Evolutionary conservation across 768 basidiomycete genomes (phyloP).

Genomic region (Mycena olivaceomarginata): DNA sequence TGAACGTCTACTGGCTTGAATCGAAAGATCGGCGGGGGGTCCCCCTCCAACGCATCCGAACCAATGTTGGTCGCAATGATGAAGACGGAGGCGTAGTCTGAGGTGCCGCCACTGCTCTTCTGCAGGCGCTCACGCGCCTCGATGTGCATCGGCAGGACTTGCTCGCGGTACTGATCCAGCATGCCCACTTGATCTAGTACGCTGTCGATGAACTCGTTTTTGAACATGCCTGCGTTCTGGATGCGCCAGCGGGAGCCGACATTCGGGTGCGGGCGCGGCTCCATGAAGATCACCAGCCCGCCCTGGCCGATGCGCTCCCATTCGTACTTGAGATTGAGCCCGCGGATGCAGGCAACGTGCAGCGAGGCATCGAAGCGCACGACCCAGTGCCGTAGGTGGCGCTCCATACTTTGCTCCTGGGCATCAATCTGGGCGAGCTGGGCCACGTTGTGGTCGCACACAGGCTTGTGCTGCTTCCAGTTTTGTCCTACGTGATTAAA

Average conservation of each 20-base stretch:
- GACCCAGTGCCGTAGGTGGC: constrained; percentile 25
- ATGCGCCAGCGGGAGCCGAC: constrained; percentile 2
- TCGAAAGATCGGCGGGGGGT: background rate
- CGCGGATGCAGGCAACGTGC: constrained; percentile 19
- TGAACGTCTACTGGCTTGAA: too few relatives aligned
- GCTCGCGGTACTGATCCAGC: background rate
- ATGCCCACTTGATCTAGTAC: background rate
- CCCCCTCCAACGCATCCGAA: background rate
- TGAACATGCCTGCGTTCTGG: background rate
- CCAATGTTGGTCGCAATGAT: background rate
- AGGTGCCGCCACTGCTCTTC: background rate
- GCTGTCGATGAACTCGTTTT: background rate
- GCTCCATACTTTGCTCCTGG: constrained; percentile 5
- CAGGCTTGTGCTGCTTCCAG: constrained; percentile 31
- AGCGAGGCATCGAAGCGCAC: constrained; percentile 28
- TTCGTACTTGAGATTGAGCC: constrained; percentile 22
- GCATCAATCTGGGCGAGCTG: background rate
- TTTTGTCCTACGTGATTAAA: background rate
- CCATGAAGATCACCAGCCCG: constrained; percentile 11
- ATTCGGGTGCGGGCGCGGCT: constrained; percentile 19
- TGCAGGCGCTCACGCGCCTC: background rate
- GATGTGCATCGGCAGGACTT: background rate
- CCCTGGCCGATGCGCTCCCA: constrained; percentile 24
- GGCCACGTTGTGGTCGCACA: constrained; percentile 17
- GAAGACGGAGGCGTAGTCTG: background rate